phyloP scores from a whole-genome alignment of 169 alveolate genomes.

The Babesia bovis region DNA sequence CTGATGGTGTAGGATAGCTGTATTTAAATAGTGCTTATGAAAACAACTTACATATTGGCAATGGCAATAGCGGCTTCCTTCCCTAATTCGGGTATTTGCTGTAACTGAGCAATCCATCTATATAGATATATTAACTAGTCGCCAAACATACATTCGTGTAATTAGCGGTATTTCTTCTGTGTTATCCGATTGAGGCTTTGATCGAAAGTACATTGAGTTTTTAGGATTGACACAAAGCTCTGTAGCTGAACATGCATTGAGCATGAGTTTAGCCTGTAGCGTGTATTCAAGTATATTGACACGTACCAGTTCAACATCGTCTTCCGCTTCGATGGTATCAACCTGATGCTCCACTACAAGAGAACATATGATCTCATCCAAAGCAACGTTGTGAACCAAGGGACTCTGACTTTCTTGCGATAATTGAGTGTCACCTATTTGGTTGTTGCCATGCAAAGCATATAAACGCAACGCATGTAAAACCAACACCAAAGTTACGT shows the following conservation, averaged over 20 bases:
- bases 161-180: conserved; percentile 8
- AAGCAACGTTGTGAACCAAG: conserved; percentile 2
- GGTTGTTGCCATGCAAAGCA: conserved; percentile 14
- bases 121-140: background rate
- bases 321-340: conserved; percentile 63
- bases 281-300: background rate
- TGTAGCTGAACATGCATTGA: conserved; percentile 14
- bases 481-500: conserved; percentile 21
- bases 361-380: conserved; percentile 52
- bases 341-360: conserved; percentile 46
- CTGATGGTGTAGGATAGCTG: conserved; percentile 59
- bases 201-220: conserved; percentile 2
- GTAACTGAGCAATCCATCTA: conserved; percentile 66
- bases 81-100: conserved; percentile 65
- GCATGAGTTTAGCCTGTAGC: conserved; percentile 36
- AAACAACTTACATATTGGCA: conserved; percentile 23
- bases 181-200: conserved; percentile 11
- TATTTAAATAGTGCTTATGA: background rate
- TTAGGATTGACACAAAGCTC: conserved; percentile 33
- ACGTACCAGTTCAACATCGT: conserved; percentile 57
- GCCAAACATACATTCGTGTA: conserved; percentile 22
- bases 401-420: background rate
- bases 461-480: conserved; percentile 44
- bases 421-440: background rate
- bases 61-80: conserved; percentile 51